Base-by-base conservation (phyloP, 2,329 filamentous ascomycete species). In the Rhynchosporium graminicola region DNA sequence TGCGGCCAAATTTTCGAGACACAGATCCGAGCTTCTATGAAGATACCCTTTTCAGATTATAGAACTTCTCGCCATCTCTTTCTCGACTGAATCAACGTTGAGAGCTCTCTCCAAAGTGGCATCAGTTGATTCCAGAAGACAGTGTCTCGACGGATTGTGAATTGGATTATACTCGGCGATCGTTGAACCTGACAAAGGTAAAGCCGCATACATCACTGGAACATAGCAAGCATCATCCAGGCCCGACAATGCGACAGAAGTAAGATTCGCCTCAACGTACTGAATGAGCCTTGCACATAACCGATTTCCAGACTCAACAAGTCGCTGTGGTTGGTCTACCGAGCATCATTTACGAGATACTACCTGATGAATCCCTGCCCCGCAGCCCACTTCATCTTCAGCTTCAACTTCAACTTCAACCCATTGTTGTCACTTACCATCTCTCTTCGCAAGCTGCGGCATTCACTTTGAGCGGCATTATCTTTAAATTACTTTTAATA, bases 231-330 rank as follows among this genome's bases (percentile, higher is more conserved):
- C 38, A 10, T 9, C 26, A 42, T 28, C 5, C 33, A 10, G 9
- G 33, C 10, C 10, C 28, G 20, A n/a, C n/a, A 20, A 20, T 46
- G 43, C 20, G n/a, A 3, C 10, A 46, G 6, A 20, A 28, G 20
- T 29, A 40, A 26, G 20, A 40, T 29, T 26, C 50, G 26, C 2
- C 4, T 52, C 26, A 26, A 40, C 8, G 51, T 40, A n/a, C 12
- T 28, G 36, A 54, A 33, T 54, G 51, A 54, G 51, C 51, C 10
- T 15, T 38, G 48, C 28, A 52, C 3, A 31, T 52, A 20, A 36
- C 12, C 47, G 4, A 12, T 26, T 38, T 40, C 31, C 7, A 26
- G 38, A 9, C 20, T 12, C 5, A 36, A 36, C 20, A 3, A 42
- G 26, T 28, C n/a, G 3, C 40, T 54, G 10, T 33, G n/a, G 8